Conservation (phyloP, 768 basidiomycete species). For the Auricularia sp. region DNA sequence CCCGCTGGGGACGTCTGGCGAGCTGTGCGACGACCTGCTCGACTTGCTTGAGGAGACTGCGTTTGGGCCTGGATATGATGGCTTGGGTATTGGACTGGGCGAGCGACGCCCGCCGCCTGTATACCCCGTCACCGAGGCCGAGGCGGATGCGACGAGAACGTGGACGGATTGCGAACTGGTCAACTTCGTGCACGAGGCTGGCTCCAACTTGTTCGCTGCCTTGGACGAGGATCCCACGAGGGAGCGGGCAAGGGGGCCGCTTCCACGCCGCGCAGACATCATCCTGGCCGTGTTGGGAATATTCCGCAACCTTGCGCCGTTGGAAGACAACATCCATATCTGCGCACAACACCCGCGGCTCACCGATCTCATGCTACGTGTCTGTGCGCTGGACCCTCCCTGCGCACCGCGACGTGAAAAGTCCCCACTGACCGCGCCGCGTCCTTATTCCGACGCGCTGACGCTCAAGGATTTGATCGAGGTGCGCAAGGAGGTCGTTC, state of each 20-base stretch:
- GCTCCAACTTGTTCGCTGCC: constrained; percentile 49
- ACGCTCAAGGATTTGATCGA: constrained; percentile 62
- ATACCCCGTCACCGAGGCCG: constrained; percentile 8
- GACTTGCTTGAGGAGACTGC: constrained; percentile 80
- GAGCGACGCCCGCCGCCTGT: background rate
- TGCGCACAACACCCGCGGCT: constrained; percentile 57
- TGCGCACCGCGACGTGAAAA: background rate
- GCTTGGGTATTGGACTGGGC: constrained; percentile 8
- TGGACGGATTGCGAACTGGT: constrained; percentile 60
- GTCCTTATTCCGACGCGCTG: constrained; percentile 46
- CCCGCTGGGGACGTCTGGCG: constrained; percentile 62
- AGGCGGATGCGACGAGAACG: constrained; percentile 25
- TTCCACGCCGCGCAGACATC: constrained; percentile 58
- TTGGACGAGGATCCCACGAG: constrained; percentile 37
- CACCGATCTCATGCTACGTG: constrained; percentile 55
- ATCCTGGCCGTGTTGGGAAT: constrained; percentile 67
- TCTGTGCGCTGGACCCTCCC: constrained; percentile 40
- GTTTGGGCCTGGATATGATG: constrained; percentile 42
- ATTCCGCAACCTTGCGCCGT: constrained; percentile 75
- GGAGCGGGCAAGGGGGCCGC: constrained; percentile 37
- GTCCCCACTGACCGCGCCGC: constrained; percentile 3
- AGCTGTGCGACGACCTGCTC: constrained; percentile 77
- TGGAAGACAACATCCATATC: constrained; percentile 58
- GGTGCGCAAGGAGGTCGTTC: constrained; percentile 58
- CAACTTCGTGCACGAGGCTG: constrained; percentile 46